Base-by-base conservation (phyloP, 2,329 filamentous ascomycete species). In the Colletotrichum sansevieriae region DNA sequence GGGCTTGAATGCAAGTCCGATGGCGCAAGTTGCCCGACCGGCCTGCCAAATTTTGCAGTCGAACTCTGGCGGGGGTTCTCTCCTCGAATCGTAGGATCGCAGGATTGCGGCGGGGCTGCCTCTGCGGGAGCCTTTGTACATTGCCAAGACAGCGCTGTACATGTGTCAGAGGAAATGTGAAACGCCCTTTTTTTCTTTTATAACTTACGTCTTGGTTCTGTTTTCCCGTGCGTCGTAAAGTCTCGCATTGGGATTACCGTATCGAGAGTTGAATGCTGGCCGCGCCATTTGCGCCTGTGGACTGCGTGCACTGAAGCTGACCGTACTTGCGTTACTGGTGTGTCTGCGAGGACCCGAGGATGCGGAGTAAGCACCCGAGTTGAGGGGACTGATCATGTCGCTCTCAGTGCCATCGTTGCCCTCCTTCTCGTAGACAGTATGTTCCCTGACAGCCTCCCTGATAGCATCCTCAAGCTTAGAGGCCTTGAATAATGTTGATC, bases 41-140 rank as follows among this genome's bases (percentile, higher is more conserved):
- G 96, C 96, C 81, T 99, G 91, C 96, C 96, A 99, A 65, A 99
- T 96, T 52, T 91, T 97, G 80, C 95, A 97, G 76, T 97, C 92
- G 70, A 94, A 95, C 78, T 98, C 95, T 2, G 95, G 92, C 0
- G 94, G 88, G 0, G 95, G 92, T 78, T 98, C 96, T 78, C 92
- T 94, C 74, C 95, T 88, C 15, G 96, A 98, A 78, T 98, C 95
- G 80, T 99, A 99, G 2, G 95, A 98, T 72, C 96, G 91, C 63
- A 99, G 83, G 68, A 98, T 80, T 9, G 91, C 91, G 2, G 95
- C 87, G 2, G 88, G 84, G 7, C 88, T 87, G 44, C 89, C 88
- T 73, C 88, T 90, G 3, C 85, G 85, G 0, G 93, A 95, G 51
- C 94, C 94, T 81, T 93, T 94, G 79, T 97, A 97, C 29, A 97